Evolutionary conservation across 1,139 yeast species (phyloP), one percentile per base, ranked within the genome.

Genomic region (Nakaseomyces nivariensis): DNA sequence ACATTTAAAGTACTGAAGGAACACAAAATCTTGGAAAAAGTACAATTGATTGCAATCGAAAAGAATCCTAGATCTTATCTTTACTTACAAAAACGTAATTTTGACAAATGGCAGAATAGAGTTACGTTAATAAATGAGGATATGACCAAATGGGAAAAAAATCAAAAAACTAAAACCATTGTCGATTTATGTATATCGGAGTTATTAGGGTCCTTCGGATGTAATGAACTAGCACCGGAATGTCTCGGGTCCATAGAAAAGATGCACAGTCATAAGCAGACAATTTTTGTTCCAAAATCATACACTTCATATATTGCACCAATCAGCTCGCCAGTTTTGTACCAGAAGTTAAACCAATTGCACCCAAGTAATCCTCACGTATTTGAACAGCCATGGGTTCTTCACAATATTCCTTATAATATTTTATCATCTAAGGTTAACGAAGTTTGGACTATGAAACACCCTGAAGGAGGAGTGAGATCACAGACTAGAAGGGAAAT

Each of bases 171-270:
- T 8, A 33, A 32, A 5, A 38, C 40, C 6, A 58, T 54, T 24
- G 72, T 75, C 48, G 76, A 85, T 58, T 62, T 89, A 43, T 75
- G 89, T 11, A 73, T 90, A 1, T 84, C 95, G 42, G 97, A 90
- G 63, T 70, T 90, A 32, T 66, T 90, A 29, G 97, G 97, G 2
- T 86, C 96, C 5, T 84, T 89, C 69, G 97, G 95, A 1, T 92
- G 94, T 64, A 90, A 90, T 64, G 97, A 90, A 62, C 72, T 86
- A 13, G 75, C 87, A 11, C 97, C 97, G 0, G 97, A 90, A 61
- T 82, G 94, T 51, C 58, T 81, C 4, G 58, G 62, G 25, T 59
- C 67, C 1, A 58, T 71, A n/a, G 70, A 69, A 46, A 56, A 58
- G 37, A 56, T 57, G 44, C 67, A 63, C 63, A 13, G 69, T 58